Conservation (phyloP, 805 yeast genomes). For the Saccharomyces cerevisiae region DNA sequence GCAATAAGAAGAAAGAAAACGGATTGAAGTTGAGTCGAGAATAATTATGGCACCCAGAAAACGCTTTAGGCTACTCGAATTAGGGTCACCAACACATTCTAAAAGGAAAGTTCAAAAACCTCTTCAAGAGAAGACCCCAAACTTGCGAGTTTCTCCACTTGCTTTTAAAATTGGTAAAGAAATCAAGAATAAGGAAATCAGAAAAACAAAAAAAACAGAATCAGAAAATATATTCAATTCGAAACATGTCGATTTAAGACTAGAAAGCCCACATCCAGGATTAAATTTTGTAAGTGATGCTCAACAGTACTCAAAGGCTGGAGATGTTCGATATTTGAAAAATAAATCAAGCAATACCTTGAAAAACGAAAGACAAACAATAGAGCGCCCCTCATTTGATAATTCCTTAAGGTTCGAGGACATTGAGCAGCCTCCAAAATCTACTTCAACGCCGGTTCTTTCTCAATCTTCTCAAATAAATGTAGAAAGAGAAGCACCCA, state of each 20-base stretch:
- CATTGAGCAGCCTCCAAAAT: slow-evolving; percentile 26
- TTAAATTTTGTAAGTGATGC: slow-evolving; percentile 1
- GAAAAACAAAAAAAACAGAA: not conserved
- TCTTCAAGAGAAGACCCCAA: not conserved
- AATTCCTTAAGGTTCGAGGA: slow-evolving; percentile 22
- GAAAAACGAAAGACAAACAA: not conserved
- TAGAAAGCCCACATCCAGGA: slow-evolving; percentile 1
- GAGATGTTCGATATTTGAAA: not conserved
- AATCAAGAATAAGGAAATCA: not conserved
- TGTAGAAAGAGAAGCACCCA: not conserved
- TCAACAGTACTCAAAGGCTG: not conserved
- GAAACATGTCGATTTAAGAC: slow-evolving; percentile 7
- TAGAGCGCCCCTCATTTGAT: slow-evolving; percentile 4
- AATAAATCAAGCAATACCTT: not conserved
- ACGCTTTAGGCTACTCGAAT: not conserved
- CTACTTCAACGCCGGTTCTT: slow-evolving; percentile 24
- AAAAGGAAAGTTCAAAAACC: not conserved
- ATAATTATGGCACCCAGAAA: not conserved
- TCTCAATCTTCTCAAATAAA: not conserved
- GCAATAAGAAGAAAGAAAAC: not conserved
- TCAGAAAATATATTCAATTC: slow-evolving; percentile 7
- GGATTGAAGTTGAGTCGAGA: not conserved
- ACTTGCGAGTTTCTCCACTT: not conserved
- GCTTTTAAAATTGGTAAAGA: not conserved
- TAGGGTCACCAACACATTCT: not conserved